These are phyloP conservation scores for Amanita molliuscula DNA, from an alignment of 768 basidiomycete species.

Conservation along the genomic window DNA sequence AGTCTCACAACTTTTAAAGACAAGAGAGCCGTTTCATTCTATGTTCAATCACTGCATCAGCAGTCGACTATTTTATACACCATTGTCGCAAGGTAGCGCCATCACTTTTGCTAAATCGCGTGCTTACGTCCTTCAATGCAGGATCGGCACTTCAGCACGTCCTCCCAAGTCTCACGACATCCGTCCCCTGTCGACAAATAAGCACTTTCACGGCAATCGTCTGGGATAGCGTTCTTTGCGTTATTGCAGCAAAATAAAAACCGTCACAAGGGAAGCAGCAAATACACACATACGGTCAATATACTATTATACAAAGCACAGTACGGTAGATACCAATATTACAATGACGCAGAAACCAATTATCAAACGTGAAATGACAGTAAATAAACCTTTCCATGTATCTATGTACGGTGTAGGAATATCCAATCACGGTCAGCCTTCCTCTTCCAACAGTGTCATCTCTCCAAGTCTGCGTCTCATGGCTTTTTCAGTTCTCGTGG, in stretches of 20 bases:
- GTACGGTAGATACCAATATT: slow-evolving; percentile 7
- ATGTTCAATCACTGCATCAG: not conserved
- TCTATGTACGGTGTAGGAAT: not conserved
- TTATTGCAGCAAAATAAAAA: slow-evolving; percentile 19
- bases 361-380: slow-evolving; percentile 6
- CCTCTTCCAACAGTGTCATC: slow-evolving; percentile 67
- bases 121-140: not conserved
- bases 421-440: slow-evolving; percentile 17
- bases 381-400: not conserved
- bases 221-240: slow-evolving; percentile 51
- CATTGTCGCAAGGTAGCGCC: not conserved
- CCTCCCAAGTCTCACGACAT: slow-evolving; percentile 23
- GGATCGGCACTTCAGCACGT: not conserved
- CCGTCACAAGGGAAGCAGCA: too few relatives aligned
- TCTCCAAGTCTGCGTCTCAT: slow-evolving; percentile 75
- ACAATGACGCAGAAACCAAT: slow-evolving; percentile 1
- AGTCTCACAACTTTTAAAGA: not conserved
- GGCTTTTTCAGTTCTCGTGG: slow-evolving; percentile 84
- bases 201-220: slow-evolving; percentile 28
- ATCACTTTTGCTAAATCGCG: not conserved
- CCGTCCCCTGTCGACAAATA: slow-evolving; percentile 43
- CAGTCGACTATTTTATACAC: not conserved
- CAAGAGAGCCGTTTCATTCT: not conserved
- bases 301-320: not conserved
- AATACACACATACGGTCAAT: too few relatives aligned